Evolutionary conservation across 2,329 filamentous ascomycete genomes (phyloP), one percentile per base, ranked within the genome.

Genomic region (Penicillium fuscoglaucum): DNA sequence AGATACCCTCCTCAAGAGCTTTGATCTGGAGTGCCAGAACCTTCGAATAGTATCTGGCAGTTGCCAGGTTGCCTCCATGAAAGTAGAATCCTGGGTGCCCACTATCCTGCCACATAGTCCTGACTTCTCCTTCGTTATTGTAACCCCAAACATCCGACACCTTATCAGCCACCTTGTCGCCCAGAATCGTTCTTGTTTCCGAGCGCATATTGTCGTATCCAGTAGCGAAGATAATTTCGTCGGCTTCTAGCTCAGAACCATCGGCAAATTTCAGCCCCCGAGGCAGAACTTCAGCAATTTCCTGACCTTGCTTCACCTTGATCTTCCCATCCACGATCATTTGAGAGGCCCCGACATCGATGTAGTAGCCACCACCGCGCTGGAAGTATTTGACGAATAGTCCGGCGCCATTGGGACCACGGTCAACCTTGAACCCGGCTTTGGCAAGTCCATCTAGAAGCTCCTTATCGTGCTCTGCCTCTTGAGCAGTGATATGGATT

Each of bases 271-370:
- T 43, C 3, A 43, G 21, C 1, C 40, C 40, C 17, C 40, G 40
- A 24, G 81, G 75, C 0, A 83, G 73, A 0, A 89, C 77, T 55
- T 79, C 74, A 3, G 74, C 70, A 13, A 89, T 82, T 41, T 86
- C 83, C 29, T 84, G 80, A 0, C 84, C 84, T 54, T 86, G 83
- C 69, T 86, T 87, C 43, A 90, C 77, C 65, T 84, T 84, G 71
- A 90, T 84, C 68, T 84, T 84, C 0, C 87, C 85, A 13, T 87
- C 83, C 2, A 78, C 77, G 59, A 90, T 87, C 31, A 89, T 78
- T 65, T 83, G 73, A 4, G 40, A 43, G 13, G 40, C 40, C 8
- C 40, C 40, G 19, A 43, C 40, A 15, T 43, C 40, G 13, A 43
- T 43, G 15, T 43, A 43, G 40, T 43, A 43, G 13, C 40, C 40